Conservation (phyloP, 306 rosid species). For the Dryas alaskensis region DNA sequence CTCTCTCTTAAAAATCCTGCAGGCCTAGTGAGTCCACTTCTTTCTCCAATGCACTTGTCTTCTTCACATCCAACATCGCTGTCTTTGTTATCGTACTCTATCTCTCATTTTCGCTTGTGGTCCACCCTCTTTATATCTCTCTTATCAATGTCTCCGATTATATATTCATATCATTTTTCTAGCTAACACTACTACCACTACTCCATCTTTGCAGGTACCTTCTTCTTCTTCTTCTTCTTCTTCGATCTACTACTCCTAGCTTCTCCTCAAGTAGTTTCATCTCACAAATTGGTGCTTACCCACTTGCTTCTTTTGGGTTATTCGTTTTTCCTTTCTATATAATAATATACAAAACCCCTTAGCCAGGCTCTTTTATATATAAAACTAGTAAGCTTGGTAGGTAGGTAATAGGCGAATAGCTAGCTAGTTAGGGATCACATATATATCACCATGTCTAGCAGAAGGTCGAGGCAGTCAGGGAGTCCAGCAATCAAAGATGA, state of each 20-base stretch:
- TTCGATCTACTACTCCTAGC: not conserved
- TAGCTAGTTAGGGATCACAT: not conserved
- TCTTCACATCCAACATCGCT: slow-evolving; percentile 70
- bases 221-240: slow-evolving; percentile 3
- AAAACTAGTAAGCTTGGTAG: not conserved
- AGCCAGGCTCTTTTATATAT: not conserved
- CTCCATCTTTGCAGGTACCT: too few relatives aligned
- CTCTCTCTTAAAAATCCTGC: slow-evolving; percentile 26
- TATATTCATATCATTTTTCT: not conserved
- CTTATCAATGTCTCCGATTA: slow-evolving; percentile 57
- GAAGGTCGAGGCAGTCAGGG: slow-evolving; percentile 87
- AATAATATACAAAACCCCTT: not conserved
- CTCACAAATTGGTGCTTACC: not conserved
- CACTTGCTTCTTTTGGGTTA: slow-evolving; percentile 4
- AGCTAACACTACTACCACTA: too few relatives aligned
- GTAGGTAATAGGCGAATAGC: not conserved
- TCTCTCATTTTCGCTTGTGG: slow-evolving; percentile 43
- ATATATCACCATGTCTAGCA: slow-evolving; percentile 55
- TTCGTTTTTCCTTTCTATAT: not conserved
- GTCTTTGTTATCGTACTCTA: slow-evolving; percentile 48
- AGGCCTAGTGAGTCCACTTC: slow-evolving; percentile 40
- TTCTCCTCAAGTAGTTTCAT: not conserved
- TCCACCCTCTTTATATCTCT: slow-evolving; percentile 69
- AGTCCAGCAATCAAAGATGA: slow-evolving; percentile 78
- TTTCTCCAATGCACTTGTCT: slow-evolving; percentile 76